Evolutionary conservation across 23 red algal species (phyloP), one percentile per base, ranked within the genome.

Genomic region (Porphyridium purpureum): DNA sequence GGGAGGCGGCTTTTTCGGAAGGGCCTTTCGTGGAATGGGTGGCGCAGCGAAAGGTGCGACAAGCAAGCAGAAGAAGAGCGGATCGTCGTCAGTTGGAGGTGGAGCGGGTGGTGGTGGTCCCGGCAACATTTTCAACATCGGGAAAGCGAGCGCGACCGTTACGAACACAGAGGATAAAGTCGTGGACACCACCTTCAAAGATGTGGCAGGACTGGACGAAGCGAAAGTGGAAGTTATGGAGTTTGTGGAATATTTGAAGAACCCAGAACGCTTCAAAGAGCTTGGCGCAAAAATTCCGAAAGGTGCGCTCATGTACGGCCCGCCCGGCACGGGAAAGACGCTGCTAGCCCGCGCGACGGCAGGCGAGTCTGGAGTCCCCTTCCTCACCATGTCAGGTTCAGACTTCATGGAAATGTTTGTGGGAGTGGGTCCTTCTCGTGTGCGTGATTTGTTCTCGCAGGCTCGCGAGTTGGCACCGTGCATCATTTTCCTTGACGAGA

Each of bases 351-450:
- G 80, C 56, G 90, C 90, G 8, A 98, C 90, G 7, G 90, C 90
- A 9, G 90, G 90, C 46, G 90, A 98, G 48, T 75, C 90, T 21
- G 90, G 71, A 3, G 90, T 98, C 20, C 90, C 90, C 25, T 98
- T 98, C 46, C 51, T 98, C 19, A 98, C 80, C 26, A 98, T 98
- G 73, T 77, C 63, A 42, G 90, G 90, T 4, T 86, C 79, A 20
- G 90, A 98, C 55, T 98, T 98, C 50, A 86, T 98, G 78, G 90
- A 98, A 60, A 78, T 98, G 79, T 98, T 98, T 70, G 90, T 98
- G 2, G 90, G 90, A 31, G 90, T 98, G 53, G 90, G 90, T 33
- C 90, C 90, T 8, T 82, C 73, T 64, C 76, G 90, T 4, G 90
- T 98, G 24, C 59, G 90, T 7, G 90, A 98, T 36, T 59, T 98